A percentile compares a stretch with the other conserved stretches of the same genome.
These are phyloP conservation scores for Geranium rotundifolium DNA, from an alignment of 345 rosid species.

Conservation along the genomic window DNA sequence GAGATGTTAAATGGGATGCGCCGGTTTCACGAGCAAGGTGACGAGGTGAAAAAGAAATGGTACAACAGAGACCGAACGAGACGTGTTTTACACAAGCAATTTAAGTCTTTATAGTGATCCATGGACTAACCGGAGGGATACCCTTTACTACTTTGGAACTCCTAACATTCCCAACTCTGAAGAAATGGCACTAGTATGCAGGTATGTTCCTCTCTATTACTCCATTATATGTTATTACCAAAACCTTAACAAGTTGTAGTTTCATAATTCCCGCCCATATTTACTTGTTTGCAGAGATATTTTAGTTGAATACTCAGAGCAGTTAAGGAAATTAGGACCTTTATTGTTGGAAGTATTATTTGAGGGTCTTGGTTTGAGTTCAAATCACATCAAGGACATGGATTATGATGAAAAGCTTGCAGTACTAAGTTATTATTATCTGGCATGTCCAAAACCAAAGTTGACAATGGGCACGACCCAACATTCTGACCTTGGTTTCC, in stretches of 20 bases:
- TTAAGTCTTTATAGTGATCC: conserved; percentile 25
- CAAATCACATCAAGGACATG: conserved; percentile 12
- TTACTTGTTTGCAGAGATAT: conserved; percentile 17
- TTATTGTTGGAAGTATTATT: conserved; percentile 19
- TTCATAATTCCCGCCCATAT: neutral
- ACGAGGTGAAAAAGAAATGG: conserved; percentile 21
- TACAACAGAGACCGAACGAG: conserved; percentile 19
- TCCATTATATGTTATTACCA: no score
- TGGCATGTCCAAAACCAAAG: no score
- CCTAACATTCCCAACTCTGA: conserved; percentile 27
- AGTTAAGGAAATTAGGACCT: conserved; percentile 5
- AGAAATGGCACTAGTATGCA: conserved; percentile 38
- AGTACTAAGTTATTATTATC: conserved; percentile 20
- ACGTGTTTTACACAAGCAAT: conserved; percentile 24
- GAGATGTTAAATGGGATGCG: conserved; percentile 20
- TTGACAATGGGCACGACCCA: no score
- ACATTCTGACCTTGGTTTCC: no score
- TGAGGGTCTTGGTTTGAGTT: conserved; percentile 25
- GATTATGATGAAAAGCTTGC: conserved; percentile 16
- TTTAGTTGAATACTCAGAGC: conserved; percentile 13
- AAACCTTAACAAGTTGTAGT: no score
- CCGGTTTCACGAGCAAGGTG: conserved; percentile 31
- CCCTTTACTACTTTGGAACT: conserved; percentile 23
- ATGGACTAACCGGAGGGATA: conserved; percentile 37
- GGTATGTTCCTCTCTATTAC: conserved; percentile 18